Base-by-base conservation (phyloP, 116 monocot genomes). In the Zostera marina region DNA sequence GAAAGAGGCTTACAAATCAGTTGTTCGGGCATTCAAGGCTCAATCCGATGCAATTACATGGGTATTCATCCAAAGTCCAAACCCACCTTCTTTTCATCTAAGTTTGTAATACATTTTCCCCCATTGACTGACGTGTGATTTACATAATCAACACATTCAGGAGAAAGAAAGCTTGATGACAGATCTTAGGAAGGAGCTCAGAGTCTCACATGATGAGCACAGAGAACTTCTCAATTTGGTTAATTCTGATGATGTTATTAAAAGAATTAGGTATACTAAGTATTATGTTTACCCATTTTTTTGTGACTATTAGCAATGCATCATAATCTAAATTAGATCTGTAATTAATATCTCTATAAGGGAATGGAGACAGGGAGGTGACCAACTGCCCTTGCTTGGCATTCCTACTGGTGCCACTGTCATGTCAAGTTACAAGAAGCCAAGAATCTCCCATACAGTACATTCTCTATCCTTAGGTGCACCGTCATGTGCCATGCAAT, bases 11-110 rank as follows among this genome's bases (percentile, higher is more conserved):
- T 88, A 88, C 47, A 68, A 65, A 67, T 63, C 77, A 9, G 77
- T 88, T 62, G 75, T 88, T 63, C 67, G 73, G 57, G 83, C 88
- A 77, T 88, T 88, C 51, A 88, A 88, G 68, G 88, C 77, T 45
- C 88, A 83, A 66, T 77, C 83, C 66, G 88, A 88, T 77, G 83
- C 83, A 1, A 82, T 88, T 53, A 80, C 83, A 46, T 88, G 88
- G 88, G 88, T 88, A 88, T 39, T 26, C 52, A 53, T 59, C 22
- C 20, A 17, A 47, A 42, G n/a, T 10, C 19, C 17, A 26, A 13
- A n/a, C n/a, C n/a, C n/a, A n/a, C 22, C 16, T 3, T 67, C 38
- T 66, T 1, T 45, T 32, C 1, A 11, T 44, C 9, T 4, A 58
- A 21, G 9, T 66, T 11, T 0, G 12, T 23, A 17, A 16, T 40